Evolutionary conservation across 768 basidiomycete species (phyloP), one percentile per base, ranked within the genome.

Genomic region (Lactifluus pinguis): DNA sequence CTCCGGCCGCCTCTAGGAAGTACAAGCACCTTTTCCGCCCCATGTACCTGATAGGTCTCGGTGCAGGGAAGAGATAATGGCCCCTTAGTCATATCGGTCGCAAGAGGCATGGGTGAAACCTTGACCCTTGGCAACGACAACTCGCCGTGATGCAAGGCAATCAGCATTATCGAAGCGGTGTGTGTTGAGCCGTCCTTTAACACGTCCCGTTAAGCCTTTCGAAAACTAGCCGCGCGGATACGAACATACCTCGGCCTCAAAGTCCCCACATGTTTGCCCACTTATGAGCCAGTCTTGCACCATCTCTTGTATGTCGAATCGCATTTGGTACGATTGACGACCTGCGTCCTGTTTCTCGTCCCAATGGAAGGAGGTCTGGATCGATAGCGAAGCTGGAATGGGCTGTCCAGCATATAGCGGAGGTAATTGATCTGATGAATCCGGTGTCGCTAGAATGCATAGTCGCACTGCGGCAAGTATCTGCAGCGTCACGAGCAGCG

Each of bases 261-360:
- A 95, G 66, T 89, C 87, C 0, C 93, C 94, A 55, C 87, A 83
- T 73, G 94, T 95, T 45, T 80, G 79, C 9, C 95, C 95, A 62
- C 91, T 89, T 9, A 98, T 83, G 3, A 97, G 77, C 95, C 95
- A 98, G 65, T 91, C 88, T 52, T 83, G 84, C 17, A 84, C 79
- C 72, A 84, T 79, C 65, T 92, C 90, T 59, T 89, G 84, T 15
- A 97, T 77, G 64, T 94, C 90, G 68, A 87, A 98, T 41, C 85
- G 80, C 73, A 95, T 78, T 44, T 72, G 68, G 69, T 85, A 87
- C 56, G 71, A 72, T 21, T 32, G 71, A 65, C 51, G 73, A 69
- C 68, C 79, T 73, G 36, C 71, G 70, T 59, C 77, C 71, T 65
- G 66, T 8, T 67, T 74, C 6, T 79, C 75, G 36, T 85, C 80